Base-by-base conservation (phyloP, 2,329 filamentous ascomycete species). In the Stemphylium vesicarium region DNA sequence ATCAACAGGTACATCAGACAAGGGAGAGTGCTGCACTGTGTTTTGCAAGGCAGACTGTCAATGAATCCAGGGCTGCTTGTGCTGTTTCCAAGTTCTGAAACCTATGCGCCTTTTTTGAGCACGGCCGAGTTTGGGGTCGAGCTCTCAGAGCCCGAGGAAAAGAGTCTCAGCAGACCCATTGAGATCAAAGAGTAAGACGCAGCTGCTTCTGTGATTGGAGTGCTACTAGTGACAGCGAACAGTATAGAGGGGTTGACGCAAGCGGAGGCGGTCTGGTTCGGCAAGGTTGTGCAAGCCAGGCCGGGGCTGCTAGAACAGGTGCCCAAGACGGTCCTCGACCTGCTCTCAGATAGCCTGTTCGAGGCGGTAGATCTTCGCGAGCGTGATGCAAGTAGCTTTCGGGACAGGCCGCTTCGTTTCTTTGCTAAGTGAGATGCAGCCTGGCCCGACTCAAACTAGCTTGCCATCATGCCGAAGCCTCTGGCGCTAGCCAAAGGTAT, bases 101-200 rank as follows among this genome's bases (percentile, higher is more conserved):
- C 46, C 10, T 0, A 32, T 33, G 10, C 11, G 15, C 50, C 50
- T 9, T 47, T 50, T 36, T 20, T 57, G 4, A 43, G 44, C n/a
- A 18, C 26, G 1, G 29, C 31, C 35, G 1, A 46, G 16, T 42
- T 57, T 22, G 29, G 33, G 38, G 15, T 49, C 10, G 41, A 57
- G 44, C 54, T 57, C 10, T 0, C 32, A 9, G 39, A 43, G 39
- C 13, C 9, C 24, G 13, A 57, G 41, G 24, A 46, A 22, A 57
- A 50, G 22, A 10, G 10, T 45, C 52, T 59, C 33, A 53, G 40
- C 16, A 59, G 45, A 12, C 44, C 56, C 1, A 56, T 59, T 29
- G 0, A 50, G 18, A 12, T 53, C 1, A 59, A 50, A 59, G 52
- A 59, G 56, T 59, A 59, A 38, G 56, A 42, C 9, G 9, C 1